Evolutionary conservation across 768 basidiomycete species (phyloP), one percentile per base, ranked within the genome.

Genomic region (Mycena crocata): DNA sequence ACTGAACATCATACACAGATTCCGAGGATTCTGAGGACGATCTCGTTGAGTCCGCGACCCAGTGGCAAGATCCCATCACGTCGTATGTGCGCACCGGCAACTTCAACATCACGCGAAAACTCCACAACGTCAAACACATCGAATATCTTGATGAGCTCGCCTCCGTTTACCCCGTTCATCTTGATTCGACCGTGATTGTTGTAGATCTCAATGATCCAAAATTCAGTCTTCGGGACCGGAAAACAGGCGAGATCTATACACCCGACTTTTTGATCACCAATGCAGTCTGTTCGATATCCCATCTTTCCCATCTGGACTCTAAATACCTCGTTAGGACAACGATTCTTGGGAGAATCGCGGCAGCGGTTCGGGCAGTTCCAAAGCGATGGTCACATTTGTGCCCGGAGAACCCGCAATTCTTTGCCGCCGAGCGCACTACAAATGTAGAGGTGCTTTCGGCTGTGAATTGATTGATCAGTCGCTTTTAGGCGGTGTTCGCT

Each of bases 241-340:
- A 30, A 13, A 49, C 54, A 4, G 46, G 37, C 10, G 13, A 21
- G 21, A 0, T 46, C 2, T 30, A 46, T n/a, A 49, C 45, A 1
- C 1, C 57, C 1, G 55, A 64, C n/a, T 17, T 10, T 31, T 12
- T 57, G 1, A 49, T 50, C 10, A 34, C 34, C 14, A 32, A 57
- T 24, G 28, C 48, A 13, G 61, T 55, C 9, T 30, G 37, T 50
- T 28, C 3, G 23, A 5, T 42, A 49, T 23, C 5, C 30, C 2
- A 23, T 39, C 32, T 19, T 6, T 3, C 1, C 2, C 4, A 59
- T n/a, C 13, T 19, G 23, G n/a, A n/a, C n/a, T 48, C 31, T 35
- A 3, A 19, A 24, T 28, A 9, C 8, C 30, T 35, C 30, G n/a
- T 45, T 23, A 64, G 62, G 62, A 64, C 46, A 64, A 64, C 28